These are phyloP conservation scores for Tricholoma terreum DNA, from an alignment of 768 basidiomycete genomes.

Conservation along the genomic window DNA sequence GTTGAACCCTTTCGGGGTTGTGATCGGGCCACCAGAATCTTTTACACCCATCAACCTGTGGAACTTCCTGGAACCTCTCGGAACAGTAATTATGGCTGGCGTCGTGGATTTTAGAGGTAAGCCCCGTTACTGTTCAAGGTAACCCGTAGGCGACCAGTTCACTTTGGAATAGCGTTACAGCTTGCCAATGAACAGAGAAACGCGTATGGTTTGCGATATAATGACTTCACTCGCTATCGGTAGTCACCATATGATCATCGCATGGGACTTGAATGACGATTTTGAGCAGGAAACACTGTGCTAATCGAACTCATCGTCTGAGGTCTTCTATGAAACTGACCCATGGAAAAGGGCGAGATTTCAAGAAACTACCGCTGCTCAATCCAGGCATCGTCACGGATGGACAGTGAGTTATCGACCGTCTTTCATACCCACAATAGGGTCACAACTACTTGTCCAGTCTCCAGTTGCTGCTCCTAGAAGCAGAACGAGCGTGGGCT, in stretches of 20 bases:
- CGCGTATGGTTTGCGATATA: conserved; percentile 88
- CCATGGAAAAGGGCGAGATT: conserved; percentile 86
- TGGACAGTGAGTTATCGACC: conserved; percentile 62
- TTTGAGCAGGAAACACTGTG: conserved; percentile 78
- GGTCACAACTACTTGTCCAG: conserved; percentile 33
- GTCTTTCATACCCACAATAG: conserved; percentile 7
- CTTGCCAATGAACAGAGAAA: conserved; percentile 86
- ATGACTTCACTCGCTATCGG: conserved; percentile 86
- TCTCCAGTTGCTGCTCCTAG: conserved; percentile 81
- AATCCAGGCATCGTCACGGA: conserved; percentile 71
- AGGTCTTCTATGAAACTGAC: conserved; percentile 82
- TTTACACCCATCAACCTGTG: background rate
- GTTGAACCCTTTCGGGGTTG: conserved; percentile 8
- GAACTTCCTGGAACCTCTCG: conserved; percentile 12
- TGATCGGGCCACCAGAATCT: conserved; percentile 8
- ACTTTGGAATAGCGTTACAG: conserved; percentile 58
- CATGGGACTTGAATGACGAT: background rate
- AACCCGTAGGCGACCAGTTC: conserved; percentile 3
- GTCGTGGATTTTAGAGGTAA: conserved; percentile 37
- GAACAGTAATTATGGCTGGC: conserved; percentile 26
- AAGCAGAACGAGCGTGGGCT: conserved; percentile 90
- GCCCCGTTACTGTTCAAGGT: background rate
- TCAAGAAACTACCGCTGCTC: conserved; percentile 76
- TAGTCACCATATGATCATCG: conserved; percentile 25
- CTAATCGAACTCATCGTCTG: conserved; percentile 84